Base-by-base conservation (phyloP, 495 filamentous ascomycete genomes). In the Penicillium atrosanguineum region DNA sequence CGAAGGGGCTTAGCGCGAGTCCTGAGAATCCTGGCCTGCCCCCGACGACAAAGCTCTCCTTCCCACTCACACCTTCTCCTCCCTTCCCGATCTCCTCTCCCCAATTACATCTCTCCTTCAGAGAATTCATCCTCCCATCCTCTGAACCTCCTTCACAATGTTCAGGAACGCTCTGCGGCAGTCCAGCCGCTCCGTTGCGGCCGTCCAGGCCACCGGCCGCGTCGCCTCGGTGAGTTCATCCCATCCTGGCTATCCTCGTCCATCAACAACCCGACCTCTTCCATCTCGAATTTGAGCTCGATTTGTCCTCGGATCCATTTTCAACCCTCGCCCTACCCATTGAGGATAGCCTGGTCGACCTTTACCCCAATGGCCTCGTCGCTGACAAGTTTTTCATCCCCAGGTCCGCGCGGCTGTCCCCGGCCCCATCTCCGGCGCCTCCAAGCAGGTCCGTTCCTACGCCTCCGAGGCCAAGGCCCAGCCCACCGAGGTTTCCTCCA, bases 121-220 rank as follows among this genome's bases (percentile, higher is more conserved):
- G 71, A 74, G 72, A 71, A 76, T 71, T 64, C 62, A 65, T 65
- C 66, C 72, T 71, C 69, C 62, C 60, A 68, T 61, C 65, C 69
- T 70, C 80, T 76, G 77, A 78, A 77, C 80, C 72, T 65, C 66
- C 62, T 65, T 72, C 75, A 84, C 63, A 74, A 97, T 98, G 94
- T 93, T 97, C 84, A 90, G 91, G 77, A 96, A 89, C 87, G 92
- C 92, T 83, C 82, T 97, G 78, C 84, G 91, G 77, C 91, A 94
- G 82, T 91, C 90, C 72, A 87, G 86, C 81, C 90, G 91, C 80
- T 86, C 87, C 78, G 87, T 94, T 76, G 90, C 89, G 78, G 91
- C 88, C 76, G 82, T 93, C 80, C 89, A 91, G 87, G 87, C 89
- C 69, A 79, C 86, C 65, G 84, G 90, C 82, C 88, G 91, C 81